Conservation (phyloP, 805 yeast genomes). For the Yarrowia porcina region DNA sequence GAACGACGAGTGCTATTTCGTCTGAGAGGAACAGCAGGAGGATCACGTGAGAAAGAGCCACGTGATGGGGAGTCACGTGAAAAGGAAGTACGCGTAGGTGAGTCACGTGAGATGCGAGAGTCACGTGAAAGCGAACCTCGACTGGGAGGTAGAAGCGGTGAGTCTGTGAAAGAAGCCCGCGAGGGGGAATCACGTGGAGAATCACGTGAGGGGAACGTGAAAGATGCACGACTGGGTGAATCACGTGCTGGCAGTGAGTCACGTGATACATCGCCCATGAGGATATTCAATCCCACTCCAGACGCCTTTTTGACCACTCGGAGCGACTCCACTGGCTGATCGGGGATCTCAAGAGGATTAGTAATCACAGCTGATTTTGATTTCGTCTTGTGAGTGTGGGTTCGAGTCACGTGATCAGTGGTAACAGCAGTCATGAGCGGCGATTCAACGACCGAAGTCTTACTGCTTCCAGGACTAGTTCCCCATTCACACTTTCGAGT, state of each 20-base stretch:
- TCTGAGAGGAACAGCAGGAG: background rate
- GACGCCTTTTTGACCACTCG: slow-evolving; percentile 3
- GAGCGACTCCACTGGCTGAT: background rate
- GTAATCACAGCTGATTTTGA: background rate
- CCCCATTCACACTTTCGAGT: slow-evolving; percentile 18
- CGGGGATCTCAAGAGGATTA: background rate
- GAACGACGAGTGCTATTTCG: background rate
- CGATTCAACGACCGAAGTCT: background rate
- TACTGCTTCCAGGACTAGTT: background rate
- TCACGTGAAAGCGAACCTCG: background rate
- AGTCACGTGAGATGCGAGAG: background rate
- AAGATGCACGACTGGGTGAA: background rate
- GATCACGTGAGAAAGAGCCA: background rate
- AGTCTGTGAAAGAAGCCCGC: no score
- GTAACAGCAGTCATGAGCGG: background rate
- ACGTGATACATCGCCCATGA: background rate
- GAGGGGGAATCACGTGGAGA: background rate
- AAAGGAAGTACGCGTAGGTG: background rate
- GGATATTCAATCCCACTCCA: background rate
- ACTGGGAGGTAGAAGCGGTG: background rate
- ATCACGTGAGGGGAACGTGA: background rate
- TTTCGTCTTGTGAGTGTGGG: background rate
- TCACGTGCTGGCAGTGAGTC: background rate
- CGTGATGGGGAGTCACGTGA: background rate
- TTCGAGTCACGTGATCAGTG: background rate